Evolutionary conservation across 2,329 filamentous ascomycete species (phyloP), one percentile per base, ranked within the genome.

Genomic region (Aspergillus aculeatinus): DNA sequence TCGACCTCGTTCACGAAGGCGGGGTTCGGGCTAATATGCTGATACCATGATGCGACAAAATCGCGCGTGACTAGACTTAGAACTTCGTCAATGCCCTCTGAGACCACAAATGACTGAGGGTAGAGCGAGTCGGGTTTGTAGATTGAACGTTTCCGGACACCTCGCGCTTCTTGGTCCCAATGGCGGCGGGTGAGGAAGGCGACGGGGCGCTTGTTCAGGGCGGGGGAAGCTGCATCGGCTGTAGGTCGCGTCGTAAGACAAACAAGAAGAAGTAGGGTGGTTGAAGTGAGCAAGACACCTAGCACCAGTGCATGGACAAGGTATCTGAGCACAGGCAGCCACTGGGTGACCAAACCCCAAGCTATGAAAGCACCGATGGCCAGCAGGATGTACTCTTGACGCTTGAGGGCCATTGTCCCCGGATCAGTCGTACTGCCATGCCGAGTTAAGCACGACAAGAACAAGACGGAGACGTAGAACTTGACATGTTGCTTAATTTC

Each of bases 11-110:
- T 89, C 59, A 89, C 82, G 69, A 99, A 99, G 0, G 85, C 83
- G 1, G 89, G 87, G 69, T 89, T 92, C 63, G 82, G 84, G 78
- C 91, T 96, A 72, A 99, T 97, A 70, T 87, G 85, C 33, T 83
- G 84, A 75, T 97, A 98, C 95, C 95, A 99, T 51, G 88, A 89
- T 60, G 84, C 86, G 59, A 99, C 86, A 73, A 96, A 97, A 74
- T 97, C 92, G 64, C 90, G 85, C 64, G 92, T 77, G 55, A 96
- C 85, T 55, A 92, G 80, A 54, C 88, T 85, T 49, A 99, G 83
- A 33, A 98, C 78, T 55, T 87, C 84, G 76, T 97, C 92, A 65
- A 98, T 79, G 50, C 89, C 89, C 68, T 88, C 85, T 12, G 92
- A 96, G 57, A 98, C 86, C 60, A 87, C 83, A 67, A 89, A 87